These are phyloP conservation scores for Candida parachauliodes DNA, from an alignment of 805 yeast genomes.

Conservation along the genomic window DNA sequence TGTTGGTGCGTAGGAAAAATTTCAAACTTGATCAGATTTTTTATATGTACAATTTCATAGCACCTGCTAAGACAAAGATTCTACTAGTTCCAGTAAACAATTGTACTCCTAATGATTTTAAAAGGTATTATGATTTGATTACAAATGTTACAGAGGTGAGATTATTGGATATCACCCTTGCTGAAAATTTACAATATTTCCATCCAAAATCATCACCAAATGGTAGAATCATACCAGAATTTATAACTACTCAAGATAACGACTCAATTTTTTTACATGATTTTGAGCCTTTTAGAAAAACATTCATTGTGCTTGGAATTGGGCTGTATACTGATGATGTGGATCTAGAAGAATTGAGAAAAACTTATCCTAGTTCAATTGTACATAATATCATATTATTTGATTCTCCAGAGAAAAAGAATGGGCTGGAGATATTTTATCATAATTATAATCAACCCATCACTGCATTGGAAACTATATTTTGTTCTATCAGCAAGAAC, in stretches of 20 bases:
- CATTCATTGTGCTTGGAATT: conserved; percentile 55
- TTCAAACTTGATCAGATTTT: too few relatives aligned
- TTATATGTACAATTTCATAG: conserved; percentile 43
- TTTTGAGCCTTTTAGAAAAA: conserved; percentile 84
- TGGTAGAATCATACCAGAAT: conserved; percentile 67
- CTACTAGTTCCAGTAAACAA: conserved; percentile 66
- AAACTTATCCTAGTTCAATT: conserved; percentile 48
- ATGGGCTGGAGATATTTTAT: conserved; percentile 18
- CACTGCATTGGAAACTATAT: conserved; percentile 51
- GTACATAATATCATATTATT: conserved; percentile 55
- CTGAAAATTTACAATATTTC: conserved; percentile 45
- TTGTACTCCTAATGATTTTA: conserved; percentile 41
- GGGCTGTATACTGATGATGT: conserved; percentile 23
- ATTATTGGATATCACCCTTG: conserved; percentile 71
- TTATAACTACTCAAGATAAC: conserved; percentile 46
- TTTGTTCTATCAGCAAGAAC: conserved; percentile 68
- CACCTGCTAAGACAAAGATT: conserved; percentile 64
- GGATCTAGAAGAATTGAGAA: conserved; percentile 30
- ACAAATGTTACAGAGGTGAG: conserved; percentile 56
- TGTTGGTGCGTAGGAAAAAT: neutral
- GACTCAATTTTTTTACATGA: conserved; percentile 72
- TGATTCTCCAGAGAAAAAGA: conserved; percentile 33
- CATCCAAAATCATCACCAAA: conserved; percentile 83
- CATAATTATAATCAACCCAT: conserved; percentile 21
- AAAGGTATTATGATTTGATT: conserved; percentile 41